These are phyloP conservation scores for Conoideocrella luteorostrata DNA, from an alignment of 2,329 filamentous ascomycete species.

Conservation along the genomic window DNA sequence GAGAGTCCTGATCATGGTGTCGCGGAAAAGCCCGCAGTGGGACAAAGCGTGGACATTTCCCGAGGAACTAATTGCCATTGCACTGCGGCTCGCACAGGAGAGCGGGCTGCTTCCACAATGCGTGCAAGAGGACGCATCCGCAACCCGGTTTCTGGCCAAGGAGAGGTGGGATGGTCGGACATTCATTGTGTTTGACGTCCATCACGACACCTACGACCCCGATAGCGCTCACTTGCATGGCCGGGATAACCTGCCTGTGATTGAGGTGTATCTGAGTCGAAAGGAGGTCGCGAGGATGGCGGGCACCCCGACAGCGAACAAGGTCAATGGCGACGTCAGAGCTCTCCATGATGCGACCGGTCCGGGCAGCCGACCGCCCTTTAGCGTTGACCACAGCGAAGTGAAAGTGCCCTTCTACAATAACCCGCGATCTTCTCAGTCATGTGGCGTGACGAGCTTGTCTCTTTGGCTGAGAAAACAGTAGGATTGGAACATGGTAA, in stretches of 20 bases:
- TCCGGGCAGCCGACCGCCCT: slow-evolving; percentile 8
- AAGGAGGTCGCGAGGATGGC: slow-evolving; percentile 5
- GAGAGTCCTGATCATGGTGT: too few species aligned
- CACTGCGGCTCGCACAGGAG: slow-evolving; percentile 1
- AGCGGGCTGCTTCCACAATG: slow-evolving; percentile 1
- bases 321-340: slow-evolving; percentile 9
- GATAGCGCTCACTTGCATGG: slow-evolving; percentile 8
- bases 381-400: slow-evolving; percentile 9
- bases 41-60: too few species aligned
- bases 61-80: not conserved
- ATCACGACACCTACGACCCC: slow-evolving; percentile 13
- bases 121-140: not conserved
- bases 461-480: not conserved
- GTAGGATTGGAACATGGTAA: too few species aligned
- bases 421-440: not conserved
- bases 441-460: not conserved
- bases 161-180: slow-evolving; percentile 11
- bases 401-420: slow-evolving; percentile 9
- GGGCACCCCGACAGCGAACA: slow-evolving; percentile 6
- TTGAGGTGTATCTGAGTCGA: slow-evolving; percentile 6
- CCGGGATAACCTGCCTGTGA: slow-evolving; percentile 8
- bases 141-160: slow-evolving; percentile 5
- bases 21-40: too few species aligned
- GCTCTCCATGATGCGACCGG: slow-evolving; percentile 6
- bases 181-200: slow-evolving; percentile 13